These are phyloP conservation scores for Nigrospora sphaerica DNA, from an alignment of 2,329 filamentous ascomycete species.

Conservation along the genomic window DNA sequence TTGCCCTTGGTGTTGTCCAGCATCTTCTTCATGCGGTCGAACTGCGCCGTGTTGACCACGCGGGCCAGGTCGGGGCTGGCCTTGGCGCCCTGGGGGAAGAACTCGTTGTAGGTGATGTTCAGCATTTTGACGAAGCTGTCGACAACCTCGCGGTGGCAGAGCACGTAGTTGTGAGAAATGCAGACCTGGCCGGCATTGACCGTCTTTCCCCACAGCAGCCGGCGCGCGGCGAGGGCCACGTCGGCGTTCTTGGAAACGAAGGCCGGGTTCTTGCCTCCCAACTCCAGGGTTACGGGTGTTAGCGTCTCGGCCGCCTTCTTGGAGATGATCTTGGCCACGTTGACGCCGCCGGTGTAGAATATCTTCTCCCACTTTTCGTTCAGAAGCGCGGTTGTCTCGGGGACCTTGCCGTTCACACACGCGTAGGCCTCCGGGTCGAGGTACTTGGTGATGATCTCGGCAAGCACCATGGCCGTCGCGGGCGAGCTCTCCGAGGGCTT, in stretches of 20 bases:
- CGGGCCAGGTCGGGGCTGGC: conserved; percentile 71
- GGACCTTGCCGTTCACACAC: conserved; percentile 72
- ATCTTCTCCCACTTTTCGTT: conserved; percentile 97
- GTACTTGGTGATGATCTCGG: conserved; percentile 67
- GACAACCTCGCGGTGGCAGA: conserved; percentile 71
- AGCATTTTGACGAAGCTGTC: conserved; percentile 68
- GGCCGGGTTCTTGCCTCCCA: conserved; percentile 87
- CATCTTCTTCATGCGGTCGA: conserved; percentile 81
- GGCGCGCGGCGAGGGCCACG: conserved; percentile 69
- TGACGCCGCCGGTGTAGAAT: conserved; percentile 81
- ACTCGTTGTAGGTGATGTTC: conserved; percentile 62
- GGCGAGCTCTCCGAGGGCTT: conserved; percentile 87
- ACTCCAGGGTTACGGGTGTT: conserved; percentile 82
- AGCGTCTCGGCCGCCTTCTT: conserved; percentile 84
- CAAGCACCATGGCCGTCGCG: conserved; percentile 67
- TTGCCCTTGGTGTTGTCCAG: conserved; percentile 77
- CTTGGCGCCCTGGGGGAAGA: conserved; percentile 77
- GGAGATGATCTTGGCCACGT: conserved; percentile 78
- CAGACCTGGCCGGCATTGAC: conserved; percentile 88
- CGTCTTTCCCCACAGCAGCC: conserved; percentile 84
- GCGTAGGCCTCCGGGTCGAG: conserved; percentile 73
- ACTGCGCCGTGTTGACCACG: conserved; percentile 76
- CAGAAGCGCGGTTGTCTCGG: conserved; percentile 75
- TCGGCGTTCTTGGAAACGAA: conserved; percentile 83
- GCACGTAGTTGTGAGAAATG: conserved; percentile 84